Evolutionary conservation across 495 filamentous ascomycete species (phyloP).

Genomic region (Cercophora samala): DNA sequence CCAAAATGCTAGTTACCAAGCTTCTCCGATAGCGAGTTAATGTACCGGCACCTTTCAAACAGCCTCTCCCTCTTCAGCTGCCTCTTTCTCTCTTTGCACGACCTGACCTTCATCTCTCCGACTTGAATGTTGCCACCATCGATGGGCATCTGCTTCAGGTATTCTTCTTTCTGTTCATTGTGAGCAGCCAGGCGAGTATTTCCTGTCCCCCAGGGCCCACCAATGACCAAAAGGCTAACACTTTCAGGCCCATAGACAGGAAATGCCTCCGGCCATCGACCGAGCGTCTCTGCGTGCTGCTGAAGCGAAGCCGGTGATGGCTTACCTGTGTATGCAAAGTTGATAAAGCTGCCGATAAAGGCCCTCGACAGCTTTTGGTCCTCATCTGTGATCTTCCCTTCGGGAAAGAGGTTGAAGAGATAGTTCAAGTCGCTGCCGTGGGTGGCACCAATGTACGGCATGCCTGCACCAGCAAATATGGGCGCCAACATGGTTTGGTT

Average conservation of each 20-base stretch:
- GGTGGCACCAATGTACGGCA: slow-evolving; percentile 29
- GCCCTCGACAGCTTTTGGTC: slow-evolving; percentile 23
- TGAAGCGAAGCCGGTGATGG: slow-evolving; percentile 1
- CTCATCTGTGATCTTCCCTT: slow-evolving; percentile 18
- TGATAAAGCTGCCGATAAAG: slow-evolving; percentile 17
- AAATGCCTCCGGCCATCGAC: slow-evolving; percentile 23
- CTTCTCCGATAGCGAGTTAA: slow-evolving; percentile 24
- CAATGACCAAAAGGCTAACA: slow-evolving; percentile 20
- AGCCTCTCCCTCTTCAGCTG: slow-evolving; percentile 22
- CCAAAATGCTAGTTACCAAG: slow-evolving; percentile 13
- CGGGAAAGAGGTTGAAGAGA: slow-evolving; percentile 31
- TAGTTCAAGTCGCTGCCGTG: slow-evolving; percentile 36
- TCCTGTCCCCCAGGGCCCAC: slow-evolving; percentile 24
- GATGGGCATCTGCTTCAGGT: background rate
- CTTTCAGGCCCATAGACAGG: background rate
- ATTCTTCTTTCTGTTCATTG: background rate
- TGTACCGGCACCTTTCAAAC: slow-evolving; percentile 21
- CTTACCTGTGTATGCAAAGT: slow-evolving; percentile 24
- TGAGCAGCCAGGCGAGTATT: background rate
- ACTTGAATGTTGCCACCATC: slow-evolving; percentile 8
- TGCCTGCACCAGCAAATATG: slow-evolving; percentile 20
- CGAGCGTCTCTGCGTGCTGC: background rate
- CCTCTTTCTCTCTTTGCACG: slow-evolving; percentile 6
- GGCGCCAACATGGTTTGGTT: slow-evolving; percentile 35
- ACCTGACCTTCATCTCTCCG: slow-evolving; percentile 6